Evolutionary conservation across 2,329 filamentous ascomycete genomes (phyloP).

Genomic region (Colletotrichum lini): DNA sequence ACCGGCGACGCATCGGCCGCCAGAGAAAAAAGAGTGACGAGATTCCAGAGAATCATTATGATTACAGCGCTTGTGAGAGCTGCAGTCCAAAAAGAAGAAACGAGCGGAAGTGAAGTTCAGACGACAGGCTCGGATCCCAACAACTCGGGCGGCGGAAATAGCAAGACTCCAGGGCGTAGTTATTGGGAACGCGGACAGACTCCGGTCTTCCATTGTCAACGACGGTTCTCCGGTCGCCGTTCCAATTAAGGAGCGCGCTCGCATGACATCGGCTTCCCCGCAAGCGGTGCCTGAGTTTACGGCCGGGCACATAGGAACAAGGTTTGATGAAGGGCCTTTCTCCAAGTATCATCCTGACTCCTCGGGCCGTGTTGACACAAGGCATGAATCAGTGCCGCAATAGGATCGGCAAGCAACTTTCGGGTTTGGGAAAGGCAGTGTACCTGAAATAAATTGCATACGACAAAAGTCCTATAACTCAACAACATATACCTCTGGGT

Average conservation of each 20-base stretch:
- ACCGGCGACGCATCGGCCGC: constrained; percentile 9
- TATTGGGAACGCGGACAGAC: not conserved
- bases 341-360: not conserved
- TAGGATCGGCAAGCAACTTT: not conserved
- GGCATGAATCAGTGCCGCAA: constrained; percentile 1
- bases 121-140: not conserved
- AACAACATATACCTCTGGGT: not conserved
- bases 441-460: not conserved
- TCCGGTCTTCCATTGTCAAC: not conserved
- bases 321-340: not conserved
- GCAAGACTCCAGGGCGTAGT: constrained; percentile 2
- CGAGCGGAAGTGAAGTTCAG: not conserved
- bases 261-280: constrained; percentile 15
- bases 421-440: not conserved
- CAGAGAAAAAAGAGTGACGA: constrained; percentile 6
- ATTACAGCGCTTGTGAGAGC: not conserved
- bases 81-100: not conserved
- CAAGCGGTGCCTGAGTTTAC: not conserved
- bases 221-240: too few relatives aligned
- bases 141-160: not conserved
- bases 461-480: not conserved
- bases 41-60: constrained; percentile 18
- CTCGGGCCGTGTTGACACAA: too few relatives aligned
- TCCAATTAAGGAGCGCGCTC: not conserved
- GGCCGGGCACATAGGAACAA: not conserved